Conservation (phyloP, 768 basidiomycete species). For the Pholiota microspora region DNA sequence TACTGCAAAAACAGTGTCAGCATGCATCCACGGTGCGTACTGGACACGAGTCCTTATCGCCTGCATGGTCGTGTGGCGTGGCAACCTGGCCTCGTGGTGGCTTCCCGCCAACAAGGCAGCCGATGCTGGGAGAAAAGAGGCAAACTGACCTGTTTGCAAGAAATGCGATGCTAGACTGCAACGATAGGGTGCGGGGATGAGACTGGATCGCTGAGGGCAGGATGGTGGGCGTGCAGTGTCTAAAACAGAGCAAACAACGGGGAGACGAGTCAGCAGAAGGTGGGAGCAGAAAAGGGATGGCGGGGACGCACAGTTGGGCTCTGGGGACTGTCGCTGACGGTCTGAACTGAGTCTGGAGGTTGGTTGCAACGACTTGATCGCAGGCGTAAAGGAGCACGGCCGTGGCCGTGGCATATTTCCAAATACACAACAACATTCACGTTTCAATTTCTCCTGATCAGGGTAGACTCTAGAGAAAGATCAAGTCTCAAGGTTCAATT, state of each 20-base stretch:
- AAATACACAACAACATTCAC: slow-evolving; percentile 32
- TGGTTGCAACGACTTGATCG: slow-evolving; percentile 46
- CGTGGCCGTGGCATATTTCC: slow-evolving; percentile 31
- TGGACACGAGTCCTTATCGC: slow-evolving; percentile 15
- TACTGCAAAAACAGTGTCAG: slow-evolving; percentile 18
- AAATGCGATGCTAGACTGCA: background rate
- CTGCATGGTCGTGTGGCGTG: slow-evolving; percentile 26
- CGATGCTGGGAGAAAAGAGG: background rate
- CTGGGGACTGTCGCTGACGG: slow-evolving; percentile 36
- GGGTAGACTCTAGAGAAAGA: too few species aligned
- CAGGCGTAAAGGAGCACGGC: slow-evolving; percentile 33
- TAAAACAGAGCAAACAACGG: background rate
- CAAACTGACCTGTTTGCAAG: slow-evolving; percentile 4
- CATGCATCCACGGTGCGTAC: slow-evolving; percentile 4
- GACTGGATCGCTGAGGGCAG: slow-evolving; percentile 5
- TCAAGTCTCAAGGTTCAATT: too few species aligned
- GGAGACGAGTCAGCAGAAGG: background rate
- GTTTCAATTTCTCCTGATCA: background rate
- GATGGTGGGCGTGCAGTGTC: slow-evolving; percentile 5
- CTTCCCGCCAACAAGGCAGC: slow-evolving; percentile 16
- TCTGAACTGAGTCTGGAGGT: slow-evolving; percentile 23
- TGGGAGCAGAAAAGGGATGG: too few species aligned
- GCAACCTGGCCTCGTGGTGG: slow-evolving; percentile 42
- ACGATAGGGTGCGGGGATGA: background rate
- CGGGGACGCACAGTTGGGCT: too few species aligned